A percentile compares a stretch with the other conserved stretches of the same genome.
Evolutionary conservation across 1,284 basidiomycete species (phyloP).

Genomic region (Cryptococcus floricola): DNA sequence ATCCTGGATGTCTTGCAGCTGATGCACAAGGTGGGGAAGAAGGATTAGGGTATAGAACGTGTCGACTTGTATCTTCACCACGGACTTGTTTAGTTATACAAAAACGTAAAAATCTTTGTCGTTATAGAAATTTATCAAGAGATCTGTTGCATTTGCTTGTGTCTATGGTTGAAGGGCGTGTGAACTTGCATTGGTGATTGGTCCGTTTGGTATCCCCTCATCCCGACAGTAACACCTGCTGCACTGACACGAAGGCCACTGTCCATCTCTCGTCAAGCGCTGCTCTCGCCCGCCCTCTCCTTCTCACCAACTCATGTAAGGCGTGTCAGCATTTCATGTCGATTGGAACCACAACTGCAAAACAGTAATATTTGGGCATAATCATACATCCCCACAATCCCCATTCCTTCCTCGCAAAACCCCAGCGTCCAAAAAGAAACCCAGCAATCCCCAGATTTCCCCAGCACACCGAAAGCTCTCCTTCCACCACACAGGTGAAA

Average conservation of each 20-base stretch:
- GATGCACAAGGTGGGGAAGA: slow-evolving; percentile 54
- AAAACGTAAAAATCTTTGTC: neutral
- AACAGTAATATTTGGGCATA: neutral
- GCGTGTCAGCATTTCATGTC: no score
- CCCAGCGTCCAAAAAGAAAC: neutral
- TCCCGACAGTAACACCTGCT: no score
- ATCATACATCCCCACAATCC: slow-evolving; percentile 6
- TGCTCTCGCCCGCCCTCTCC: no score
- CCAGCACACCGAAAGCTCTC: neutral
- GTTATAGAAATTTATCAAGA: neutral
- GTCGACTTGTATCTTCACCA: no score
- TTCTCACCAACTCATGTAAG: no score
- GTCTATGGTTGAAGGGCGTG: no score
- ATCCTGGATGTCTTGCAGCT: slow-evolving; percentile 78
- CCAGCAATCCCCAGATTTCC: neutral
- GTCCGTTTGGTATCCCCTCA: no score
- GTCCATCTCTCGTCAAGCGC: no score
- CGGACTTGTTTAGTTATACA: no score
- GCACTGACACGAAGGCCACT: no score
- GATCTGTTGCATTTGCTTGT: neutral
- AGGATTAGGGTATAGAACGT: neutral
- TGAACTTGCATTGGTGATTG: no score
- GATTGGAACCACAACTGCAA: no score
- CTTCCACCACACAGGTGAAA: neutral
- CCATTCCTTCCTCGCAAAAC: neutral